Evolutionary conservation across 2,329 filamentous ascomycete genomes (phyloP).

Genomic region (Fusarium haematococcum): DNA sequence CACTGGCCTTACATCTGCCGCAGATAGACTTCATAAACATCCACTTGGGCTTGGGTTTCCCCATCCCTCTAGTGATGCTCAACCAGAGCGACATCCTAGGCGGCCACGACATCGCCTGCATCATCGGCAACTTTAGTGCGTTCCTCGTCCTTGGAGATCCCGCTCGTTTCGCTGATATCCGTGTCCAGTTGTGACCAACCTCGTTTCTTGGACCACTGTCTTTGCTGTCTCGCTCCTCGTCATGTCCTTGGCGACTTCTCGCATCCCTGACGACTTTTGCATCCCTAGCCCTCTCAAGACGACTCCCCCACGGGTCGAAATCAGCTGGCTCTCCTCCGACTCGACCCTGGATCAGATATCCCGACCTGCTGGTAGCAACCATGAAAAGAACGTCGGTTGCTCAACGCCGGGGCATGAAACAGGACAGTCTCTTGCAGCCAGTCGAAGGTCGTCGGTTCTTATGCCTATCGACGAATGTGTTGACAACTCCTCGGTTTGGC

Average conservation of each 20-base stretch:
- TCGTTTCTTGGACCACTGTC: constrained; percentile 50
- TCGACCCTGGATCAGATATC: constrained; percentile 25
- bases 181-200: constrained; percentile 49
- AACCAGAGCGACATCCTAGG: constrained; percentile 50
- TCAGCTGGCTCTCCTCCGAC: constrained; percentile 38
- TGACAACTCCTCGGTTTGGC: constrained; percentile 17
- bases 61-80: constrained; percentile 62
- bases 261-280: constrained; percentile 16
- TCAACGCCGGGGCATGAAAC: constrained; percentile 1
- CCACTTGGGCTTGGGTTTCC: constrained; percentile 64
- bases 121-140: constrained; percentile 60
- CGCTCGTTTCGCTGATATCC: constrained; percentile 15
- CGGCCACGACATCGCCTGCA: constrained; percentile 52
- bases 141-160: not conserved
- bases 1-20: constrained; percentile 3
- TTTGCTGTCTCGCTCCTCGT: constrained; percentile 45
- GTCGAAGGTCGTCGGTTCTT: constrained; percentile 19
- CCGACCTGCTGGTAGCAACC: not conserved
- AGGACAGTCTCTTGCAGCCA: not conserved
- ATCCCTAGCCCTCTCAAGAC: constrained; percentile 1
- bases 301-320: constrained; percentile 21
- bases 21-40: constrained; percentile 64
- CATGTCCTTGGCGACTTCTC: constrained; percentile 23
- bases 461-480: not conserved
- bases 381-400: constrained; percentile 9